These are phyloP conservation scores for Coccomyxa sp. DNA, from an alignment of 139 green algal species.

Conservation along the genomic window DNA sequence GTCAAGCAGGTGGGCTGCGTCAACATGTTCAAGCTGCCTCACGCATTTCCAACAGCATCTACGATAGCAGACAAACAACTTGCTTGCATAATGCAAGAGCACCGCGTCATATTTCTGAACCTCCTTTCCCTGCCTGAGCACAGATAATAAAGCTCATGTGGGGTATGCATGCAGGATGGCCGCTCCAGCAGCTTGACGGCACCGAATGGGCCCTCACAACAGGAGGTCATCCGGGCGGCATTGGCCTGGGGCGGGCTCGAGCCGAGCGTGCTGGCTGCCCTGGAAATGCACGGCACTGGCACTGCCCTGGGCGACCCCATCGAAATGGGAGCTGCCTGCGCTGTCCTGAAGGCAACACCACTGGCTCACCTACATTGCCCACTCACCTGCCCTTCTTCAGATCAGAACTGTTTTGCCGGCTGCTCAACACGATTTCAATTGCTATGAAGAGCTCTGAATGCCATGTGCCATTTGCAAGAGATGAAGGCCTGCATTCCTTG, in stretches of 20 bases:
- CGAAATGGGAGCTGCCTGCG: constrained; percentile 58
- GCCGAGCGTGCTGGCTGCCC: background rate
- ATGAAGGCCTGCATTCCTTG: background rate
- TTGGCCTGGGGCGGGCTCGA: constrained; percentile 17
- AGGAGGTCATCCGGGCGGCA: constrained; percentile 57
- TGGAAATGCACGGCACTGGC: constrained; percentile 81
- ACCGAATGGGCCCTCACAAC: constrained; percentile 81
- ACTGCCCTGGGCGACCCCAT: constrained; percentile 89
- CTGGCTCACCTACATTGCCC: too few relatives aligned
- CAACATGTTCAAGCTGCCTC: constrained; percentile 17
- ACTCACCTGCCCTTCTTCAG: too few relatives aligned
- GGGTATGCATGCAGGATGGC: constrained; percentile 76
- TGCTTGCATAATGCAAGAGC: too few relatives aligned
- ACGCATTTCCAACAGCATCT: too few relatives aligned
- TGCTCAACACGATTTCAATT: too few relatives aligned
- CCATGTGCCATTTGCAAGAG: background rate
- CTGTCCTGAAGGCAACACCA: constrained; percentile 25
- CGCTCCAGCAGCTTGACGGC: constrained; percentile 77
- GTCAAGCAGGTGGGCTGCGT: constrained; percentile 35
- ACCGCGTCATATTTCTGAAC: too few relatives aligned
- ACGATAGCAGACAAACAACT: too few relatives aligned
- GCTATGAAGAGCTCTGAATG: too few relatives aligned
- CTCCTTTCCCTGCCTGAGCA: background rate
- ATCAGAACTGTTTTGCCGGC: too few relatives aligned
- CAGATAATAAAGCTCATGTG: background rate